phyloP scores from a whole-genome alignment of 2,329 filamentous ascomycete species.

The Gremmenia infestans region DNA sequence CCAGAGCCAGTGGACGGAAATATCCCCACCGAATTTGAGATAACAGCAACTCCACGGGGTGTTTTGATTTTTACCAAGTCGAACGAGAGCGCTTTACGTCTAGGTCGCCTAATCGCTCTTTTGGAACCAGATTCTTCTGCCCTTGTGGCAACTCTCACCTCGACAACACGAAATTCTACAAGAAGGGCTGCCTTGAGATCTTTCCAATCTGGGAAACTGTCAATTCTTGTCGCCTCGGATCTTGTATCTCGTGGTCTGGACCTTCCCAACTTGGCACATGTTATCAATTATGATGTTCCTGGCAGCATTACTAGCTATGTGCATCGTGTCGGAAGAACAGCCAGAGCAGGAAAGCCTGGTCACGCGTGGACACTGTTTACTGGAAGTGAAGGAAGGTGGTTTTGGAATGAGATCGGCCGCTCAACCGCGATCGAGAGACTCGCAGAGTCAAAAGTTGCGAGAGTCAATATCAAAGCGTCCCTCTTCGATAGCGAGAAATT shows the following conservation, averaged over 20 bases:
- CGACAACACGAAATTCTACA: conserved; percentile 67
- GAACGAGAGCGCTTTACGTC: conserved; percentile 79
- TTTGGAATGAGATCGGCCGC: conserved; percentile 75
- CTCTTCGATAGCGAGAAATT: conserved; percentile 37
- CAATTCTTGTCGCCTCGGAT: conserved; percentile 83
- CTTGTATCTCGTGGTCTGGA: conserved; percentile 91
- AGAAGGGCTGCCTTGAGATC: conserved; percentile 62
- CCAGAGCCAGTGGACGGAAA: conserved; percentile 5
- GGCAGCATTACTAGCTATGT: conserved; percentile 77
- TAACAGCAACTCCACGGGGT: conserved; percentile 22
- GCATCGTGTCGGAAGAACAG: conserved; percentile 87
- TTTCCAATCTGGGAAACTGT: conserved; percentile 59
- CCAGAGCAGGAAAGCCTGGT: conserved; percentile 70
- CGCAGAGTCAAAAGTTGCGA: conserved; percentile 37
- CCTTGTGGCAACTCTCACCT: conserved; percentile 67
- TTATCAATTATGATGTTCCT: conserved; percentile 92
- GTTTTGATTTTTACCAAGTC: conserved; percentile 86
- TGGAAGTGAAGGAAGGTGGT: conserved; percentile 77
- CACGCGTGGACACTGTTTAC: conserved; percentile 83
- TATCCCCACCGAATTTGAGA: conserved; percentile 4
- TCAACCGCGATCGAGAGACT: conserved; percentile 45
- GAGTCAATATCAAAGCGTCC: conserved; percentile 38
- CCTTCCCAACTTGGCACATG: conserved; percentile 70
- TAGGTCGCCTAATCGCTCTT: conserved; percentile 72
- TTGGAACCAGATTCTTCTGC: conserved; percentile 54